Base-by-base conservation (phyloP, 2,329 filamentous ascomycete genomes). In the Elsinoe fawcettii region DNA sequence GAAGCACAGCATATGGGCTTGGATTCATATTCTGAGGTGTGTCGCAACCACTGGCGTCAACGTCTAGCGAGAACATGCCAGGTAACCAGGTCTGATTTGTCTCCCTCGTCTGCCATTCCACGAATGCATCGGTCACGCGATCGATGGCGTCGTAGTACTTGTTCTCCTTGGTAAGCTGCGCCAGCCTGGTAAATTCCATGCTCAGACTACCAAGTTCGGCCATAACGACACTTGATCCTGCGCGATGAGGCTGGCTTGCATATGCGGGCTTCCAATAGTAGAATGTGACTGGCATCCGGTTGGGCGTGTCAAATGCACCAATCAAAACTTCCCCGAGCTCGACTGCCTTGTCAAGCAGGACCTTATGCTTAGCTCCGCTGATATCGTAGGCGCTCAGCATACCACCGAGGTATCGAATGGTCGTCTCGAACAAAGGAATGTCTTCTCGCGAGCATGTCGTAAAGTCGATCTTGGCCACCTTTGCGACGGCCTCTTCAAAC, bases 371-470 rank as follows among this genome's bases (percentile, higher is more conserved):
- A 5, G 80, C 83, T 16, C 81, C 86, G 55, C 87, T 91, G 57
- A 96, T 78, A 72, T 97, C 92, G 68, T 92, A 96, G 5, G 91
- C 91, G 37, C 84, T 84, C 41, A 96, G 67, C 43, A 97, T 75
- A 1, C 92, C 92, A 30, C 92, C 92, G 3, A 97, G 77, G 65
- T 96, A 96, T 54, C 92, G 83, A 66, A 97, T 96, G 9, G 85
- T 88, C 0, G 90, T 95, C 72, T 96, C 91, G 64, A 96, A 96
- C 6, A 95, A 79, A n/a, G 90, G 90, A 46, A 96, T 93, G 49
- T 87, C 81, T 36, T 72, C 68, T 51, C 84, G 77, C 12, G 76
- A 71, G 25, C 82, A 85, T 9, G 81, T 86, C 2, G 88, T 93
- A 65, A 96, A 96, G 70, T 96, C 90, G 58, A 96, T 92, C 5